Conservation (phyloP, 345 rosid species). For the Salix arbutifolia region DNA sequence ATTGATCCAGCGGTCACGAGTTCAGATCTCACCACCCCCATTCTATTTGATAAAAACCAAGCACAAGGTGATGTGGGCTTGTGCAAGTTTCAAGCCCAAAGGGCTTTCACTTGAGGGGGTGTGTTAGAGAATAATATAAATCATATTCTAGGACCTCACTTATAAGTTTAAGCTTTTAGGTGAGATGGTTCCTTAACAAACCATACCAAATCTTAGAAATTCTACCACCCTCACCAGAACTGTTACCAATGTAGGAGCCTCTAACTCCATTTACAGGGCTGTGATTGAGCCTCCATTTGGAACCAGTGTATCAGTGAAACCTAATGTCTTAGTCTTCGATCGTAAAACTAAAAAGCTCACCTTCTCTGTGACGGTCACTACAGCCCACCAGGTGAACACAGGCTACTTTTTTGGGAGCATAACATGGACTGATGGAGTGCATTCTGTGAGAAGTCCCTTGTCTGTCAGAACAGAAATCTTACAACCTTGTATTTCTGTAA, state of each 20-base stretch:
- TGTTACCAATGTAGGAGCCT: conserved; percentile 51
- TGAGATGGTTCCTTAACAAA: too few relatives aligned
- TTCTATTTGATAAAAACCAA: too few relatives aligned
- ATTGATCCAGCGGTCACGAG: too few relatives aligned
- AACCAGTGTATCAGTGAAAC: conserved; percentile 19
- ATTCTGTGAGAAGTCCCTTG: conserved; percentile 43
- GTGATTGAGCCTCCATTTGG: conserved; percentile 43
- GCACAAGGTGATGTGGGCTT: too few relatives aligned
- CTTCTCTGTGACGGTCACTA: conserved; percentile 19
- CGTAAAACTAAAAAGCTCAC: conserved; percentile 12
- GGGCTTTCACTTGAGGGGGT: too few relatives aligned
- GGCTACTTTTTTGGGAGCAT: conserved; percentile 63
- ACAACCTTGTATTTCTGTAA: conserved; percentile 5
- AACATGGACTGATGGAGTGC: conserved; percentile 45
- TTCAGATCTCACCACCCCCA: too few relatives aligned
- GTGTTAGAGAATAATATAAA: too few relatives aligned
- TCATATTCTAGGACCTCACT: too few relatives aligned
- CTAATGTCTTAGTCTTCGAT: conserved; percentile 22
- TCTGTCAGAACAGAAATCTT: conserved; percentile 41
- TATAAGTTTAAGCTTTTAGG: too few relatives aligned
- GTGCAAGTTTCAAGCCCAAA: too few relatives aligned
- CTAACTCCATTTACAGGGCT: conserved; percentile 35
- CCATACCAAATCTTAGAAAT: conserved; percentile 46
- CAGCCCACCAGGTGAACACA: conserved; percentile 26
- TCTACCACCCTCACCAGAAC: conserved; percentile 34